Base-by-base conservation (phyloP, 305 asterid species). In the Ilex paraguariensis region DNA sequence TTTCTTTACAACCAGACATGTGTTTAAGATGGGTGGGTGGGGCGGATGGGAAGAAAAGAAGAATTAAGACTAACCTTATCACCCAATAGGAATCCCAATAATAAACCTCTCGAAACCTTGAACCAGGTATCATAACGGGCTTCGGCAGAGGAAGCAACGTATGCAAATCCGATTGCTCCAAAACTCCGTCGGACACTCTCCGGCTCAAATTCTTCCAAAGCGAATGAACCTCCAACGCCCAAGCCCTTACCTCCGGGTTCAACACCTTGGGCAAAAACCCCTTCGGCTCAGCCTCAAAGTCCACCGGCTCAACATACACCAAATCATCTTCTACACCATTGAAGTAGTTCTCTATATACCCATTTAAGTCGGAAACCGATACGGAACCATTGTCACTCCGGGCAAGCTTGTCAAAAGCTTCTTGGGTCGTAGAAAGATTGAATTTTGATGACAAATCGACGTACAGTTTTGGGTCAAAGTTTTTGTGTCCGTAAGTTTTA, bases 71-170 rank as follows among this genome's bases (percentile, higher is more conserved):
- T 33, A 66, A 93, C 99, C 96, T 93, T 70, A 86, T 83, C 0
- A 87, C 78, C 97, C 97, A 93, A 56, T 86, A 93, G 17, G 97
- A 86, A 67, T 93, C 99, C 99, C 99, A 93, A 31, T 93, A 87
- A 67, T 93, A 93, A 62, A 90, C 96, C 80, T 90, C 99, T 56
- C 84, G 73, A 60, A 90, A 90, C 60, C 97, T 67, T 2, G 99
- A 87, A 53, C 99, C 99, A 6, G 97, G 99, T n/a, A 93, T 84
- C 6, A 93, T 70, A 60, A 83, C 89, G 59, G 95, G 83, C 62
- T 81, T 73, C 55, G 77, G 56, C 84, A 93, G 67, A 2, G 96
- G 96, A 76, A 93, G 56, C 84, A 93, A 51, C 33, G 97, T 87
- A 60, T 80, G 73, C 44, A 72, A 56, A 7, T 81, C 86, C 54